Evolutionary conservation across 305 asterid genomes (phyloP).

Genomic region (Fraxinus albicans): DNA sequence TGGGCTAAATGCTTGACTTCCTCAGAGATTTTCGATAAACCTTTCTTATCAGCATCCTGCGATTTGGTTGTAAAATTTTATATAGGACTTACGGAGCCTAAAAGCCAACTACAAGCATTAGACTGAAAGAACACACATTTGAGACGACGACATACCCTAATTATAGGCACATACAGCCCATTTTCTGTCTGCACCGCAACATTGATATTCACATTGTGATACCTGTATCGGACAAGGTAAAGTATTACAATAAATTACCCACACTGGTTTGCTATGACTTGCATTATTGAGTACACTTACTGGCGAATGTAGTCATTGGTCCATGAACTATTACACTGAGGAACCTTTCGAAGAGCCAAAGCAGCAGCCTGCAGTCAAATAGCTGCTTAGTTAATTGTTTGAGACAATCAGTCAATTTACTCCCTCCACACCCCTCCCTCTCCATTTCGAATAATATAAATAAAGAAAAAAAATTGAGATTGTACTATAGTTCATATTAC

Average conservation of each 20-base stretch:
- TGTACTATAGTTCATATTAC: slow-evolving; percentile 36
- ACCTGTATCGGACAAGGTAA: slow-evolving; percentile 47
- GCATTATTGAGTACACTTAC: slow-evolving; percentile 49
- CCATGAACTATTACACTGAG: slow-evolving; percentile 88
- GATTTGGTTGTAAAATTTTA: slow-evolving; percentile 17
- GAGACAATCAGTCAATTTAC: neutral
- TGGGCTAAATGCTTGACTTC: slow-evolving; percentile 84
- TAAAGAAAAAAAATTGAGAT: neutral
- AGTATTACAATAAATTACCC: slow-evolving; percentile 18
- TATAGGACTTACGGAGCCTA: neutral
- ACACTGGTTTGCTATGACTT: neutral
- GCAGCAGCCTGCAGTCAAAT: slow-evolving; percentile 91
- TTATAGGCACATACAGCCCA: slow-evolving; percentile 87
- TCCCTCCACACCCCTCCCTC: neutral
- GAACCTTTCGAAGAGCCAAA: slow-evolving; percentile 94
- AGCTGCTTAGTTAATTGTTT: neutral
- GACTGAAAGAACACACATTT: slow-evolving; percentile 3
- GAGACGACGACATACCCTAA: slow-evolving; percentile 50
- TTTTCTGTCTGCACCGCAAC: slow-evolving; percentile 97
- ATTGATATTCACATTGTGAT: slow-evolving; percentile 65
- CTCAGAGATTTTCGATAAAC: slow-evolving; percentile 71
- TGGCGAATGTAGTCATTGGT: slow-evolving; percentile 85
- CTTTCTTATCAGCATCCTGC: slow-evolving; percentile 98
- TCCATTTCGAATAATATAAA: neutral
- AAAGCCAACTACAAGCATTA: neutral